Evolutionary conservation across 2,329 filamentous ascomycete species (phyloP), one percentile per base, ranked within the genome.

Genomic region (Xylariaceae sp.): DNA sequence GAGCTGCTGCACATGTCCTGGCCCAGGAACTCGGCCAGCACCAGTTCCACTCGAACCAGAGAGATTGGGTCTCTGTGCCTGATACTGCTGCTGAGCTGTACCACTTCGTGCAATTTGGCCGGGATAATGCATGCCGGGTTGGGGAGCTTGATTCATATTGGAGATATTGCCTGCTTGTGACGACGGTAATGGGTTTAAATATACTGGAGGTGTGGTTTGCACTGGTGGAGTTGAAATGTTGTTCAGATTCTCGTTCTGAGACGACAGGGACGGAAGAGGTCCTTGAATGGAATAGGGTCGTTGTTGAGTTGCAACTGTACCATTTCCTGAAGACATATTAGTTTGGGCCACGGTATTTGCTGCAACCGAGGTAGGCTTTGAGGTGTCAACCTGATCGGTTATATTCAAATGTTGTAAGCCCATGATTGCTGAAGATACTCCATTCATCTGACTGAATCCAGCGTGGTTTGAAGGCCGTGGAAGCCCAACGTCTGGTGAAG

Each of bases 11-110:
- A 13, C 34, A n/a, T 55, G n/a, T 47, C 37, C 3, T 7, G 30
- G 6, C 17, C 10, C 15, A 53, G 52, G 47, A 23, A 39, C 13
- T 18, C 59, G 57, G 15, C 15, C n/a, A 42, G 45, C 13, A 11
- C 39, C 51, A 54, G 55, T 59, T 9, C 13, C 44, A 56, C 53
- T 56, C 30, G 49, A 23, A 50, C 47, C 4, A 51, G 37, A 4
- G 11, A 55, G 47, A 3, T 42, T 53, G n/a, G 13, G 13, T n/a
- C n/a, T 45, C 5, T 45, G 42, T 13, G 3, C 47, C 15, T 62
- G 62, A 34, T 62, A 60, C 34, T 48, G 47, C 47, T 57, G 57
- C 47, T 58, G 60, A 50, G n/a, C 11, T 13, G 52, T 35, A 50
- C 45, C 48, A 37, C 23, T 30, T 30, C 15, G 55, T n/a, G 11